Percentiles rank a stretch among this genome's conserved stretches.
Evolutionary conservation across 768 basidiomycete species (phyloP).

Genomic region (Collybia mongolica): DNA sequence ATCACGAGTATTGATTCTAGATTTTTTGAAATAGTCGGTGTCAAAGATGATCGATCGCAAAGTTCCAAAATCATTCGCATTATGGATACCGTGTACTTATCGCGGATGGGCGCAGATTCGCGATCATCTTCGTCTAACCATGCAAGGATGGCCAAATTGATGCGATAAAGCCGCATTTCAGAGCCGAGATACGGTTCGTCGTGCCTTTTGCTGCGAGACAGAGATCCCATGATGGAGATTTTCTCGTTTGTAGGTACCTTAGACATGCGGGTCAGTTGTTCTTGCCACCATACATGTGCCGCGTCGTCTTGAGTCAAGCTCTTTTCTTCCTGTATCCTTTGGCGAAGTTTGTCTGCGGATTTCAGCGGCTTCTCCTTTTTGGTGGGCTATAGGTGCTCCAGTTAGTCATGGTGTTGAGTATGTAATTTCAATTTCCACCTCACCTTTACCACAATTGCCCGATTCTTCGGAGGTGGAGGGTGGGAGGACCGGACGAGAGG

Average conservation of each 20-base stretch:
- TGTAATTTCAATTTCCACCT: background rate
- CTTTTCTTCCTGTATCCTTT: conserved; percentile 45
- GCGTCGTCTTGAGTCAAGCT: conserved; percentile 35
- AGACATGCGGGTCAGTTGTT: conserved; percentile 39
- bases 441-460: background rate
- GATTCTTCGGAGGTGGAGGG: background rate
- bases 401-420: background rate
- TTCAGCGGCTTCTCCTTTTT: conserved; percentile 16
- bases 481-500: conserved; percentile 29
- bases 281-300: conserved; percentile 51
- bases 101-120: conserved; percentile 36
- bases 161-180: conserved; percentile 50
- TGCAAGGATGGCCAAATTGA: conserved; percentile 47
- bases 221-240: conserved; percentile 27
- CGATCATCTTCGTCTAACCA: conserved; percentile 51
- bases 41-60: conserved; percentile 33
- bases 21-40: conserved; percentile 28
- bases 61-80: conserved; percentile 50
- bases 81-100: conserved; percentile 43
- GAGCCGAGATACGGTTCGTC: conserved; percentile 41
- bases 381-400: conserved; percentile 6
- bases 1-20: conserved; percentile 38
- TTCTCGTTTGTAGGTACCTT: conserved; percentile 31
- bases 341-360: conserved; percentile 29
- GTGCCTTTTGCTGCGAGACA: conserved; percentile 45